Conservation (phyloP, 139 green algal species). For the Coelastrella sp. region DNA sequence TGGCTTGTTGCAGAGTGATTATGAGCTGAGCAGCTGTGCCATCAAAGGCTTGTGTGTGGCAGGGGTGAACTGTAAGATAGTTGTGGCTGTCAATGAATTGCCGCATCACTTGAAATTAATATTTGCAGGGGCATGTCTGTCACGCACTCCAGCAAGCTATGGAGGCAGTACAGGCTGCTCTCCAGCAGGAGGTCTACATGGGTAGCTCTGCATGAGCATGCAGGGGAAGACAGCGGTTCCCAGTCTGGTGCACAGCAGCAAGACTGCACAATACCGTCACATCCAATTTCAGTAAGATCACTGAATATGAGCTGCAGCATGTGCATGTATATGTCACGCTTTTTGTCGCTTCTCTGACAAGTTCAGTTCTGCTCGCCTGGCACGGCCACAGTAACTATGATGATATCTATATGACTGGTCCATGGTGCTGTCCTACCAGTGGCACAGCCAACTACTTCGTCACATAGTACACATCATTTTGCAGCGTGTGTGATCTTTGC, state of each 20-base stretch:
- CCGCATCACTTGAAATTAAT: too few species aligned
- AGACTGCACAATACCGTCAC: neutral
- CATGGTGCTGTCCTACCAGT: too few species aligned
- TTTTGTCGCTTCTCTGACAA: neutral
- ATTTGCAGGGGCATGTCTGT: neutral
- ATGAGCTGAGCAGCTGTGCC: too few species aligned
- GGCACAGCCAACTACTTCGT: too few species aligned
- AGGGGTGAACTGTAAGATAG: neutral
- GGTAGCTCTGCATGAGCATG: neutral
- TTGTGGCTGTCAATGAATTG: neutral
- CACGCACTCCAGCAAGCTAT: neutral
- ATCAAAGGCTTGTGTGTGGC: too few species aligned
- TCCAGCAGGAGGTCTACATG: neutral
- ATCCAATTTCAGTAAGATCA: constrained; percentile 21
- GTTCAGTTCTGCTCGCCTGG: neutral
- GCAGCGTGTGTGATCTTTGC: too few species aligned
- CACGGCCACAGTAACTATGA: neutral
- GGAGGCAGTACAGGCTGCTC: neutral
- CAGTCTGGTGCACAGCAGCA: neutral
- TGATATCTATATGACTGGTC: neutral
- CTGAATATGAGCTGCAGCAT: neutral
- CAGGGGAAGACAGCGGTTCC: neutral
- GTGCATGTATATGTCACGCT: neutral
- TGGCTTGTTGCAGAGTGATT: neutral
- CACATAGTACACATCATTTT: too few species aligned